Evolutionary conservation across 768 basidiomycete species (phyloP).

Genomic region (Tylopilus felleus): DNA sequence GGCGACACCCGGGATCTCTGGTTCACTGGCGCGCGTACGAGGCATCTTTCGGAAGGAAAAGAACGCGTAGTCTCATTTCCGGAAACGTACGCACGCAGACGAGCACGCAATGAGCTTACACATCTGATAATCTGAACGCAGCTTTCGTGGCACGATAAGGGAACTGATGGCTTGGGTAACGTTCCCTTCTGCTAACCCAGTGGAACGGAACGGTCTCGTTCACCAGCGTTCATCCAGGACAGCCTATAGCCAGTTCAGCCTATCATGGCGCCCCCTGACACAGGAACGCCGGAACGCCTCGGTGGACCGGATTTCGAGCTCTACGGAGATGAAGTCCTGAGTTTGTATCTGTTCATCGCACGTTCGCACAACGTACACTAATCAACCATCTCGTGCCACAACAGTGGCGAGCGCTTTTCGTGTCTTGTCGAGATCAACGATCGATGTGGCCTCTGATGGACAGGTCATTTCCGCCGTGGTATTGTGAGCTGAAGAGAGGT

Average conservation of each 20-base stretch:
- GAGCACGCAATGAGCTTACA: not conserved
- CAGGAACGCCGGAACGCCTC: slow-evolving; percentile 33
- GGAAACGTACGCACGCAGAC: slow-evolving; percentile 4
- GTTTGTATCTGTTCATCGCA: slow-evolving; percentile 23
- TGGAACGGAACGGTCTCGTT: slow-evolving; percentile 13
- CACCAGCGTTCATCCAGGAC: slow-evolving; percentile 11
- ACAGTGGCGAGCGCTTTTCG: slow-evolving; percentile 11
- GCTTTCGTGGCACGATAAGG: slow-evolving; percentile 10
- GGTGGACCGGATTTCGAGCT: slow-evolving; percentile 24
- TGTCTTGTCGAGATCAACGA: slow-evolving; percentile 17
- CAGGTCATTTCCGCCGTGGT: slow-evolving; percentile 25
- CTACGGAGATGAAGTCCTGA: slow-evolving; percentile 26
- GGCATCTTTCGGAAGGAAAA: slow-evolving; percentile 3
- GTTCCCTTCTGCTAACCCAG: slow-evolving; percentile 8
- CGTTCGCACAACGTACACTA: slow-evolving; percentile 22
- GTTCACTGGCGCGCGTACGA: slow-evolving; percentile 7
- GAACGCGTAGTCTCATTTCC: slow-evolving; percentile 18
- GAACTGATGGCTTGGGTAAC: slow-evolving; percentile 8
- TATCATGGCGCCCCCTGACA: slow-evolving; percentile 5
- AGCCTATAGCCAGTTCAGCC: slow-evolving; percentile 26
- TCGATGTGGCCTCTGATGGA: slow-evolving; percentile 14
- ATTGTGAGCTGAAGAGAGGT: not conserved
- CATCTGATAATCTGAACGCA: slow-evolving; percentile 15
- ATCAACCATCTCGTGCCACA: slow-evolving; percentile 5
- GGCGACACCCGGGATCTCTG: slow-evolving; percentile 10